Evolutionary conservation across 768 basidiomycete genomes (phyloP), one percentile per base, ranked within the genome.

Genomic region (Mycena metata): DNA sequence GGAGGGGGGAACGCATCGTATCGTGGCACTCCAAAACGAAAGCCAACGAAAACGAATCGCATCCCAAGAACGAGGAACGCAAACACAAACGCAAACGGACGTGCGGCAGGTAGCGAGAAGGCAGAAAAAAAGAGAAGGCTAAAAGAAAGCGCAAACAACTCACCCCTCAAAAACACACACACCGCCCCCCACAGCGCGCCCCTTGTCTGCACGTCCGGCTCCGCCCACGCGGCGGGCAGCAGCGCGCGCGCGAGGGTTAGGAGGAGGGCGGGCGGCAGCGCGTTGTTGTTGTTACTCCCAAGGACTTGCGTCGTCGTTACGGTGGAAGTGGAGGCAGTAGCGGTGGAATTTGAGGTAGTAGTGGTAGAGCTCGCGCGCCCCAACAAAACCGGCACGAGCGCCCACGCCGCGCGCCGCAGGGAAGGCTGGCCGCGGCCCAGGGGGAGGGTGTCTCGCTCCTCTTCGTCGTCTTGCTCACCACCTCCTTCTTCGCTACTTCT

Each of bases 91-190:
- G n/a, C n/a, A n/a, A n/a, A n/a, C n/a, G n/a, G n/a, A n/a, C n/a
- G n/a, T n/a, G n/a, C n/a, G n/a, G n/a, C n/a, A n/a, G n/a, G n/a
- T n/a, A n/a, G n/a, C n/a, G n/a, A n/a, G n/a, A n/a, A n/a, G n/a
- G n/a, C n/a, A n/a, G n/a, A n/a, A n/a, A n/a, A n/a, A n/a, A 54
- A 24, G 13, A 19, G 19, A 36, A n/a, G 33, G 21, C 57, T 50
- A 72, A n/a, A 0, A 23, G 39, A 41, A 41, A 3, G 21, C 5
- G 36, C 23, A n/a, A n/a, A n/a, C n/a, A n/a, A 75, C 84, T 50
- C 71, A 94, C 96, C 89, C 79, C 87, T 89, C 46, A 97, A 78
- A 73, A 94, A 93, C 13, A 83, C 82, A 11, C 96, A 80, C 55
- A 95, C 74, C 0, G 93, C 91, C 45, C 87, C 86, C 83, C 91